Evolutionary conservation across 169 alveolate genomes (phyloP), one percentile per base, ranked within the genome.

Genomic region (Nephromyces sp.): DNA sequence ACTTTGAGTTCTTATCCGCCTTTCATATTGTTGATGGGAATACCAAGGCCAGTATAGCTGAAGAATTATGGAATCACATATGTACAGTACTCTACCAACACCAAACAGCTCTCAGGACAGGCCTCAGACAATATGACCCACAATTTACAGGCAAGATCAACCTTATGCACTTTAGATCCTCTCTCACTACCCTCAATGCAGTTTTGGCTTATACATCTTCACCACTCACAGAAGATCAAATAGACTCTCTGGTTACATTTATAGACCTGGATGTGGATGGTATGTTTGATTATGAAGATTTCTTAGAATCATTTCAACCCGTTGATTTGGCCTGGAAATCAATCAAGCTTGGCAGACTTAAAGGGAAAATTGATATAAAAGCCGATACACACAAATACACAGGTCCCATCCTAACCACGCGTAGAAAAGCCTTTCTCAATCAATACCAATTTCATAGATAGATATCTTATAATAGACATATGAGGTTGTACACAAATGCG

Each of bases 1-100:
- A 87, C 79, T 62, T 87, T 62, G 94, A 88, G 64, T 88, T 88
- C 78, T 76, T 88, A 34, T 90, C 83, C 82, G 94, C 94, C 68
- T 88, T 88, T 80, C 90, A 88, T 68, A 92, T 85, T 2, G 93
- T 87, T 4, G 92, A 88, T 72, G 82, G 87, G 71, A 75, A 32
- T 43, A 82, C 88, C 66, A 88, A 87, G 62, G 83, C 84, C 73
- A 81, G 87, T 8, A 87, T 85, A 31, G 93, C 88, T 22, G 88
- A 88, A 80, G 93, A 87, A 92, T 70, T 83, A 52, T 83, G 88
- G 88, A 74, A 78, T 28, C 88, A 83, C 35, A 83, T 83, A 28
- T 83, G 88, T 70, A 80, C 88, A 29, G 78, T 80, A 2, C 72
- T 83, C 5, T 83, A 63, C 68, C 83, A 79, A 32, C 84, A 83